Conservation (phyloP, 2,329 filamentous ascomycete genomes). For the Fusarium bactridioides region DNA sequence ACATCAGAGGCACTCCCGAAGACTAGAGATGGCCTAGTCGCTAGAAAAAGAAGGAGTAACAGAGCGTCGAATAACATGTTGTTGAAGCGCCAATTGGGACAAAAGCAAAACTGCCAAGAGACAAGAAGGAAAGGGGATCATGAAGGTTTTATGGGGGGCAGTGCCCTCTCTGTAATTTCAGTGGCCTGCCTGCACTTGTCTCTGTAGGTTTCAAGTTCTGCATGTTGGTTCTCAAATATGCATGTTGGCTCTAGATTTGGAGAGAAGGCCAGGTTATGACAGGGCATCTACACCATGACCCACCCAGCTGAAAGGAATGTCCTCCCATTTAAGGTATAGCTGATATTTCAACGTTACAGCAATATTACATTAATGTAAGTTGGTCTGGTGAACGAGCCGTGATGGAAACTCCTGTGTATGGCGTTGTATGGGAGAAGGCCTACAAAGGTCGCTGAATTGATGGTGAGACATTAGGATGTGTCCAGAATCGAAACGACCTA, state of each 20-base stretch:
- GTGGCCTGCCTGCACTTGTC: neutral
- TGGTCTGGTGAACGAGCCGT: accelerated
- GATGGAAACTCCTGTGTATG: neutral
- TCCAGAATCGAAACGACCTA: accelerated
- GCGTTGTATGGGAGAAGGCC: accelerated
- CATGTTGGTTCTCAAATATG: neutral
- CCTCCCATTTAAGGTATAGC: neutral
- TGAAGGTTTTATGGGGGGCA: accelerated
- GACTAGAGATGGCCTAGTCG: accelerated
- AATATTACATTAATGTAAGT: neutral
- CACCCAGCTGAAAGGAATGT: neutral
- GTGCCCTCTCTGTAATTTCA: neutral
- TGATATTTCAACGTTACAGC: neutral
- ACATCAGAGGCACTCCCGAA: accelerated
- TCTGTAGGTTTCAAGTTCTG: neutral
- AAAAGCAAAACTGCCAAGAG: neutral
- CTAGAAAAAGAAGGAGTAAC: accelerated
- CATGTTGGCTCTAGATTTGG: neutral
- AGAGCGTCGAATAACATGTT: neutral
- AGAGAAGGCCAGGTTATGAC: neutral
- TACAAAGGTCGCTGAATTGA: accelerated
- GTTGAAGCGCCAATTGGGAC: neutral
- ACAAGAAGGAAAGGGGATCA: neutral
- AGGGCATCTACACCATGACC: neutral
- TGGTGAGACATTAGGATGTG: neutral